Evolutionary conservation across 2,329 filamentous ascomycete genomes (phyloP).

Genomic region (Elsinoe fawcettii): DNA sequence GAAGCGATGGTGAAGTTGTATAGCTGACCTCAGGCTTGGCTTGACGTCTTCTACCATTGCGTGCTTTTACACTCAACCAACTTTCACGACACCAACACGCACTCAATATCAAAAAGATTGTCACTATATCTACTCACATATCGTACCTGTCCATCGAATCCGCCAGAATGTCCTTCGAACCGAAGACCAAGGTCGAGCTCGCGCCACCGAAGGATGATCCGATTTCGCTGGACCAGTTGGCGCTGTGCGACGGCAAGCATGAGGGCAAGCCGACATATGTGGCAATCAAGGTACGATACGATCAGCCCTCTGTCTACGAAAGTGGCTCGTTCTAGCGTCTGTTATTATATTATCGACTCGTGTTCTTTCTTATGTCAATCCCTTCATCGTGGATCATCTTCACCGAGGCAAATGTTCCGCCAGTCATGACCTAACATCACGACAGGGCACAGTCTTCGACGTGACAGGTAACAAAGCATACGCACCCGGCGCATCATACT

Average conservation of each 20-base stretch:
- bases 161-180: constrained; percentile 53
- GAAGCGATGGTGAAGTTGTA: neutral
- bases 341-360: too few species aligned
- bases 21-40: neutral
- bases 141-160: neutral
- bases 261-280: constrained; percentile 54
- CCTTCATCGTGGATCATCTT: neutral
- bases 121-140: neutral
- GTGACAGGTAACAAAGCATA: constrained; percentile 87
- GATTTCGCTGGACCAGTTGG: constrained; percentile 72
- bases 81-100: neutral
- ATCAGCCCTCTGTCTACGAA: too few species aligned
- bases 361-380: too few species aligned
- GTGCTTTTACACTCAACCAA: neutral
- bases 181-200: constrained; percentile 67
- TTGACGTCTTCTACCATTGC: neutral
- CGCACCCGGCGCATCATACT: constrained; percentile 71
- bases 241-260: constrained; percentile 72
- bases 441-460: constrained; percentile 83
- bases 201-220: constrained; percentile 79
- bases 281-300: constrained; percentile 46
- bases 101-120: neutral
- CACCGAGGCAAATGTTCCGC: neutral
- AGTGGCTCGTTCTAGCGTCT: too few species aligned
- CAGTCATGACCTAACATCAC: neutral